Evolutionary conservation across 805 yeast species (phyloP), one percentile per base, ranked within the genome.

Genomic region (Kodamaea kaohsiungensis): DNA sequence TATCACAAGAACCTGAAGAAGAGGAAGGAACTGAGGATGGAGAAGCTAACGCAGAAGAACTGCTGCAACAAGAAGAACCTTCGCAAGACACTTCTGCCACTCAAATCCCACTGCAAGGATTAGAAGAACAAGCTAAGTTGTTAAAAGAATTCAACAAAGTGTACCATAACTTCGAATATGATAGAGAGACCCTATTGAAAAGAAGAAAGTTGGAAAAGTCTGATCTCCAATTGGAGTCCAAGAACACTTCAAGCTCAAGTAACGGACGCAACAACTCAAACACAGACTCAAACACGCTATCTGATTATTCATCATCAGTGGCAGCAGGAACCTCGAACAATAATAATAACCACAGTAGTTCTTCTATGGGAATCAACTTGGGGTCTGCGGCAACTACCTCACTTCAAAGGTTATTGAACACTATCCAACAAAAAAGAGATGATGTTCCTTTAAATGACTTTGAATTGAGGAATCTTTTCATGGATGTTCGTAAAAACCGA

Each of bases 401-500:
- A 8, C 74, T 95, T 50, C 90, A 91, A 64, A 92, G 96, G 67
- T 77, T 95, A 48, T 74, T 95, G 30, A 82, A 84, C 7, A 82
- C 87, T 1, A 91, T 95, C 52, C 97, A 91, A 59, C 83, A 81
- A 22, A 84, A 88, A 55, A 82, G 97, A 62, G 89, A 90, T n/a
- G 82, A 83, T 56, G 74, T 93, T 53, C 77, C 79, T 16, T 75
- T 95, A 33, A 85, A 90, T 9, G 98, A 93, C 64, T 76, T 82
- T 53, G 98, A 95, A 66, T 80, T 95, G 53, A 83, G 93, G 56
- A 88, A 88, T 56, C 76, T 95, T 58, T 87, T 95, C 52, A 82
- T 89, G 80, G 99, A 95, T 65, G 98, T 95, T 8, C 80, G 98
- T 49, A 95, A 92, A 63, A 93, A 92, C 65, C 77, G 98, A 55